These are phyloP conservation scores for Mycena latifolia DNA, from an alignment of 768 basidiomycete genomes.

Conservation along the genomic window DNA sequence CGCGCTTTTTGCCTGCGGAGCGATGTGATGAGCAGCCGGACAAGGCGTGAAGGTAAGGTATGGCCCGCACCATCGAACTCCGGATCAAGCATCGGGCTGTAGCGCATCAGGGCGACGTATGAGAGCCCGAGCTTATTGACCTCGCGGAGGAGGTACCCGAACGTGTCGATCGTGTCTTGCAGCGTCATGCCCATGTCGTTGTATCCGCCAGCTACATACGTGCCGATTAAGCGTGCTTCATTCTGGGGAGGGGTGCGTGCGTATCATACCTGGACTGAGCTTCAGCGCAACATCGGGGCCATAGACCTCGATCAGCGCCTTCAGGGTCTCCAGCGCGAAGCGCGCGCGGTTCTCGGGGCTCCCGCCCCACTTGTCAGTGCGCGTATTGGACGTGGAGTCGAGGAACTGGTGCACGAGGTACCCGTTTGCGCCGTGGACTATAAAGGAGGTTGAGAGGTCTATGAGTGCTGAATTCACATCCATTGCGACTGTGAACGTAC, in stretches of 20 bases:
- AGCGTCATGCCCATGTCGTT: constrained; percentile 36
- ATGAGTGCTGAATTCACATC: neutral
- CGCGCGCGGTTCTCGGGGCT: constrained; percentile 52
- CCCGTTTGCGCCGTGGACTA: constrained; percentile 42
- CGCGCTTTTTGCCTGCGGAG: constrained; percentile 48
- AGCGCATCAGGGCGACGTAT: constrained; percentile 48
- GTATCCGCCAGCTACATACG: constrained; percentile 3
- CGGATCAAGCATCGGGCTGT: constrained; percentile 39
- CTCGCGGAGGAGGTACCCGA: constrained; percentile 36
- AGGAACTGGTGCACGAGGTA: constrained; percentile 52
- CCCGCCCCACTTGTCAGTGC: constrained; percentile 55
- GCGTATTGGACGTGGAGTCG: constrained; percentile 46
- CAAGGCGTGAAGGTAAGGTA: neutral
- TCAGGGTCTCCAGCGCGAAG: constrained; percentile 50
- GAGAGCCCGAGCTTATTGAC: constrained; percentile 35
- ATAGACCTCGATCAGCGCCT: constrained; percentile 45
- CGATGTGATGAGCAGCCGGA: neutral
- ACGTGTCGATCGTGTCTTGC: constrained; percentile 39
- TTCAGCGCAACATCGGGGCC: constrained; percentile 48
- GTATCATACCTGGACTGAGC: constrained; percentile 45
- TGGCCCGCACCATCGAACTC: constrained; percentile 45
- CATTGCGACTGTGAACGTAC: neutral
- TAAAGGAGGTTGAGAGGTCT: neutral
- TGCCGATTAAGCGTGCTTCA: no score
- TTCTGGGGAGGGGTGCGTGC: no score